Percentiles rank a stretch among this genome's conserved stretches.
Evolutionary conservation across 1,284 basidiomycete genomes (phyloP).

Genomic region (Cerrena zonata): DNA sequence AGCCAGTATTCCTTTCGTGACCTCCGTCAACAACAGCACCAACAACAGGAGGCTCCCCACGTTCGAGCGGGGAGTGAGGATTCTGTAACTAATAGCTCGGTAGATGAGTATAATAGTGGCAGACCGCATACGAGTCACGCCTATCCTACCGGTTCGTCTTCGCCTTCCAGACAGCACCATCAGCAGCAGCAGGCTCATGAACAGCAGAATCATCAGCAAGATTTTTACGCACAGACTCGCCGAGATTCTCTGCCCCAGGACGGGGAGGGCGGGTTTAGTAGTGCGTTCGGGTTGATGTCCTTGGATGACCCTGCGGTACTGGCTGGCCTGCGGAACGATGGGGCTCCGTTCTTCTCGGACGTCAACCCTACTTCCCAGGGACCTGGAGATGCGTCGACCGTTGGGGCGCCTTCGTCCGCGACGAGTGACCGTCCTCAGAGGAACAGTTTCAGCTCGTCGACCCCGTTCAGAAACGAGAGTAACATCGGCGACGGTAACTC

Average conservation of each 20-base stretch:
- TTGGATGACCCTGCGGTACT: slow-evolving; percentile 64
- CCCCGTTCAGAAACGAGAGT: neutral
- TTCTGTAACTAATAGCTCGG: neutral
- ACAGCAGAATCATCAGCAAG: neutral
- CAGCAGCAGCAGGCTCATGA: neutral
- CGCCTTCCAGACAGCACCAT: neutral
- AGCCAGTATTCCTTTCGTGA: slow-evolving; percentile 1
- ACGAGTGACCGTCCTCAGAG: neutral
- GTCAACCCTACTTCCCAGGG: slow-evolving; percentile 13
- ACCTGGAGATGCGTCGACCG: neutral
- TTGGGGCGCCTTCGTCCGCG: neutral
- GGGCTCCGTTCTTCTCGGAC: slow-evolving; percentile 55
- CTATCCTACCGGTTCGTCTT: neutral
- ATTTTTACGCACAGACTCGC: neutral
- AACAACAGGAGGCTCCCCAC: neutral
- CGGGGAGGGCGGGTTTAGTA: slow-evolving; percentile 49
- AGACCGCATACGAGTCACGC: slow-evolving; percentile 1
- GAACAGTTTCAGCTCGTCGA: neutral
- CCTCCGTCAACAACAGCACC: no score
- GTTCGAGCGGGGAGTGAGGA: slow-evolving; percentile 2
- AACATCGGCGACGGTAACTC: slow-evolving; percentile 1
- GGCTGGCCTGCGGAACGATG: slow-evolving; percentile 50
- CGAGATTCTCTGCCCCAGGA: neutral
- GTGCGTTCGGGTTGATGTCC: slow-evolving; percentile 65
- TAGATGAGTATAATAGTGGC: neutral